Evolutionary conservation across 805 yeast genomes (phyloP), one percentile per base, ranked within the genome.

Genomic region (Nakazawaea peltata): DNA sequence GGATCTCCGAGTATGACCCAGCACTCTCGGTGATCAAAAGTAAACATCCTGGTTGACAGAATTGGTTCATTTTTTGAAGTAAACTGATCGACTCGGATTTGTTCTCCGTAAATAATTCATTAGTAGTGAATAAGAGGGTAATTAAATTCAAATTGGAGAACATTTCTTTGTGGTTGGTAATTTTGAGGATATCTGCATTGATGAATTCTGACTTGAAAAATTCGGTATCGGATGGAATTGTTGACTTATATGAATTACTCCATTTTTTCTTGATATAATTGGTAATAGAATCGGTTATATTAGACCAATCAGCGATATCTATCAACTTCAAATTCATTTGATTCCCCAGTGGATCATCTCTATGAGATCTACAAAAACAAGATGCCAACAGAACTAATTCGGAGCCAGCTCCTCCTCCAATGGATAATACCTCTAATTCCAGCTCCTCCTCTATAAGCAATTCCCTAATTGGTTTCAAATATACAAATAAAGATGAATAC

Each of bases 381-480:
- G 87, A 67, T 1, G 74, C 73, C 28, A 84, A 49, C 0, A 74
- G 83, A 22, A 76, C 74, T 17, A 85, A 56, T 51, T 86, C 96
- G 2, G 86, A 83, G 4, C 90, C 84, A 0, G 95, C 95, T 24
- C 96, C 96, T 17, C 94, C 95, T 14, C 95, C 96, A 25, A 87
- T 65, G 46, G 80, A 72, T 24, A 85, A 52, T 0, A 78, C 71
- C 5, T 65, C 54, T 3, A 59, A 49, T 13, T 49, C 49, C 13
- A 19, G 19, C 14, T 11, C 12, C n/a, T 16, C 14, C 4, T 44
- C 39, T 23, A 30, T 32, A n/a, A 72, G 48, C 16, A 67, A 26
- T 3, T 57, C 51, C 28, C 55, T 50, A 8, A 76, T 53, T 3
- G 66, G 66, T 4, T 53, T 56, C 19, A 80, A 57, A 11, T 70